These are phyloP conservation scores for Monilinia vaccinii-corymbosi DNA, from an alignment of 2,329 filamentous ascomycete genomes.

Conservation along the genomic window DNA sequence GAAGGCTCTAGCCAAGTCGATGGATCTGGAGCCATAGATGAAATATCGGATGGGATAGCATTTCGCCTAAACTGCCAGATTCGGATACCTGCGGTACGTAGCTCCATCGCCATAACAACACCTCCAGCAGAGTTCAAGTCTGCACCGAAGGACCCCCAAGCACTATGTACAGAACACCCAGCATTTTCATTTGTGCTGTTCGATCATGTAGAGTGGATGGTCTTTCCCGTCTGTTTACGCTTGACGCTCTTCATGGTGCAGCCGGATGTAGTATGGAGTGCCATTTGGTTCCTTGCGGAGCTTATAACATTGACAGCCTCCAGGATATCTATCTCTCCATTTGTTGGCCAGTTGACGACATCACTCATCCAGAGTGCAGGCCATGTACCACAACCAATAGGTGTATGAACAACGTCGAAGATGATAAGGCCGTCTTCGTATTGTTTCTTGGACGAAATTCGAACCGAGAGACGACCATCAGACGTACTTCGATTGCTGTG, in stretches of 20 bases:
- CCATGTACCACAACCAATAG: constrained; percentile 44
- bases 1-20: constrained; percentile 37
- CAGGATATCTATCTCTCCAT: constrained; percentile 51
- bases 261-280: constrained; percentile 38
- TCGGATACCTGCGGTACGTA: constrained; percentile 36
- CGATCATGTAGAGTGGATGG: constrained; percentile 39
- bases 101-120: constrained; percentile 41
- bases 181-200: constrained; percentile 33
- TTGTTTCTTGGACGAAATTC: constrained; percentile 47
- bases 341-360: constrained; percentile 45
- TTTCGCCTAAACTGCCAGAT: constrained; percentile 43
- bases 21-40: constrained; percentile 35
- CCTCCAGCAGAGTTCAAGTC: constrained; percentile 43
- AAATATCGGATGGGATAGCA: constrained; percentile 37
- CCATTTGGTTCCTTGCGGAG: constrained; percentile 35
- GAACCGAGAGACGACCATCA: constrained; percentile 31
- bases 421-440: constrained; percentile 49
- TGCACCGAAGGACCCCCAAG: constrained; percentile 37
- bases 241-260: constrained; percentile 34
- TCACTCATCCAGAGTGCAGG: constrained; percentile 57
- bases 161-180: constrained; percentile 36
- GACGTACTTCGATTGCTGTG: constrained; percentile 46
- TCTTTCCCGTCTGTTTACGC: constrained; percentile 38
- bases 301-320: constrained; percentile 38
- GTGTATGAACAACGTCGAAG: constrained; percentile 50